Evolutionary conservation across 148 eudicot species (phyloP).

Genomic region (Polygonum aviculare): DNA sequence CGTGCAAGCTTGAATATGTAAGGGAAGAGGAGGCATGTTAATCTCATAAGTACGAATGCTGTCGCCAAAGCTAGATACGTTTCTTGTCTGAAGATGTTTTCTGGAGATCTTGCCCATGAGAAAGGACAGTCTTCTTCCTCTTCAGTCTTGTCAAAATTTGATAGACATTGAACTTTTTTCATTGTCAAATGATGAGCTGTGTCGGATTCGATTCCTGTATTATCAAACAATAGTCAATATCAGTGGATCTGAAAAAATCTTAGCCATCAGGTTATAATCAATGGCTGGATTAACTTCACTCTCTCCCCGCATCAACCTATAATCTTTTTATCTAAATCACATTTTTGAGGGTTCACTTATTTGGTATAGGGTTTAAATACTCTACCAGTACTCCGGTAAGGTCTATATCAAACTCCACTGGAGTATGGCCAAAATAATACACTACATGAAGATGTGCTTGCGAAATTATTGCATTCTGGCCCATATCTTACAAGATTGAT

Average conservation of each 20-base stretch:
- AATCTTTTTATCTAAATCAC: no score
- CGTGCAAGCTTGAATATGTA: slow-evolving; percentile 26
- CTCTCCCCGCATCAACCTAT: no score
- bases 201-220: slow-evolving; percentile 45
- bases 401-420: no score
- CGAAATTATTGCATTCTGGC: not conserved
- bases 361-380: no score
- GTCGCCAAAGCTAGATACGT: slow-evolving; percentile 80
- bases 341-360: no score
- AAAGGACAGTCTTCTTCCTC: slow-evolving; percentile 71
- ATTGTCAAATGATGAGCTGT: slow-evolving; percentile 31
- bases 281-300: not conserved
- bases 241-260: no score
- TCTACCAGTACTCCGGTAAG: no score
- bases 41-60: slow-evolving; percentile 59
- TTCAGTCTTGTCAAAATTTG: slow-evolving; percentile 24
- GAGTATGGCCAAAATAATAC: not conserved
- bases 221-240: not conserved
- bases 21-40: slow-evolving; percentile 44
- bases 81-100: slow-evolving; percentile 64
- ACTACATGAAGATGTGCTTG: not conserved
- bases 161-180: slow-evolving; percentile 30
- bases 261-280: not conserved
- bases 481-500: not conserved
- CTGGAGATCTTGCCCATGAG: slow-evolving; percentile 87